Percentiles rank a stretch among this genome's conserved stretches.
These are phyloP conservation scores for Cinnamomum chago DNA, from an alignment of 164 flowering plant genomes.

Conservation along the genomic window DNA sequence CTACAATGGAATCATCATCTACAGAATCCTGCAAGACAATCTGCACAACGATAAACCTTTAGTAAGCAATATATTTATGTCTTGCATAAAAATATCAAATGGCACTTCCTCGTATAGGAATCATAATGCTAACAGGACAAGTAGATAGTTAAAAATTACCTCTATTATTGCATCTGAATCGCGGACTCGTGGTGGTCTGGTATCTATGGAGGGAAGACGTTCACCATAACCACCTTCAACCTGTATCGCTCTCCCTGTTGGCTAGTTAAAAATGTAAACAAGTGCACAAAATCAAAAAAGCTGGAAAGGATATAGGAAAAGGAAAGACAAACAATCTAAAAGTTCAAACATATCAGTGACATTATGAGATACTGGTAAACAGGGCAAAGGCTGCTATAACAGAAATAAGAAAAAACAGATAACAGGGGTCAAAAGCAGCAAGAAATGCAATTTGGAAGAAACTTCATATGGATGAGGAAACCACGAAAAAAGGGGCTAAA, in stretches of 20 bases:
- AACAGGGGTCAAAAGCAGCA: too few relatives aligned
- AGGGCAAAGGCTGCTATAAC: neutral
- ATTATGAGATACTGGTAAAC: neutral
- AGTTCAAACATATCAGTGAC: neutral
- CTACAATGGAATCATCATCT: conserved; percentile 55
- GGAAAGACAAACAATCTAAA: conserved; percentile 4
- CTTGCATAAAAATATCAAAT: neutral
- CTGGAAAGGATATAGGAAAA: conserved; percentile 2
- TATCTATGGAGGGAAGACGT: conserved; percentile 54
- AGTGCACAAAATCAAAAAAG: conserved; percentile 13
- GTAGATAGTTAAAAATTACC: conserved; percentile 32
- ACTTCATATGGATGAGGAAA: neutral
- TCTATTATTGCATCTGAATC: conserved; percentile 89
- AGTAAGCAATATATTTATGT: conserved; percentile 5
- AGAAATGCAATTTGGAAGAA: neutral
- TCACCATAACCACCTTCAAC: conserved; percentile 54
- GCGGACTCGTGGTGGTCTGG: conserved; percentile 46
- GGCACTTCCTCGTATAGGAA: neutral
- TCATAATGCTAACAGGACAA: neutral
- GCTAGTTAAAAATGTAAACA: conserved; percentile 40
- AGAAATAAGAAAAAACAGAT: neutral
- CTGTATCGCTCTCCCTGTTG: conserved; percentile 82
- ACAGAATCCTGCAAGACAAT: conserved; percentile 66
- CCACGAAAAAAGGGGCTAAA: neutral
- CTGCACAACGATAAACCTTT: conserved; percentile 36